phyloP scores from a whole-genome alignment of 2,329 filamentous ascomycete species.

The Ascochyta fabae region DNA sequence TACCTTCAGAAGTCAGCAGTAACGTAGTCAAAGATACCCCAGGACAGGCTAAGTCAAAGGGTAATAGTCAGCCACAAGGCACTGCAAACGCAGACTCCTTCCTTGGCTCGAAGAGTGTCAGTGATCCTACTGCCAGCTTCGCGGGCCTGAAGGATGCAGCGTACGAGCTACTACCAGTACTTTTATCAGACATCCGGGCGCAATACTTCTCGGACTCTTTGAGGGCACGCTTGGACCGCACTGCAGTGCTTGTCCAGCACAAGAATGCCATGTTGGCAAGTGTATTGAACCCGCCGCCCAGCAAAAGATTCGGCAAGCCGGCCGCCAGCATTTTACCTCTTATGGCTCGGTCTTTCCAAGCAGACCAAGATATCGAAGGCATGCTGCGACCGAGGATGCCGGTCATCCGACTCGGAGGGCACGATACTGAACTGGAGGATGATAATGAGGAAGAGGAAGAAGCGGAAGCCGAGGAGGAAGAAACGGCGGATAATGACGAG shows the following conservation, averaged over 20 bases:
- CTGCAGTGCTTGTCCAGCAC: conserved; percentile 73
- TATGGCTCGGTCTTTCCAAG: conserved; percentile 69
- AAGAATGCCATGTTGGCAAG: conserved; percentile 80
- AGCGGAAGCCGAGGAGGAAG: conserved; percentile 21
- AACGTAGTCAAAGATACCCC: conserved; percentile 47
- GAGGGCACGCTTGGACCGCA: conserved; percentile 79
- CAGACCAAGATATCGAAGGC: conserved; percentile 72
- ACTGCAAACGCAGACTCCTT: conserved; percentile 76
- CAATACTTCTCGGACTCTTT: conserved; percentile 72
- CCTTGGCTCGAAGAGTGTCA: conserved; percentile 54
- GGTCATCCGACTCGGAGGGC: conserved; percentile 41
- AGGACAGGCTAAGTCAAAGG: conserved; percentile 51
- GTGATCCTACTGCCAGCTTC: conserved; percentile 45
- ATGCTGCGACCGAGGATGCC: conserved; percentile 64
- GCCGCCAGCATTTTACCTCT: conserved; percentile 82
- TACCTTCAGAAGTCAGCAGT: conserved; percentile 54
- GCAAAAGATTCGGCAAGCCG: conserved; percentile 64
- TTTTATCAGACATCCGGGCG: conserved; percentile 70
- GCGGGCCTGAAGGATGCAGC: conserved; percentile 64
- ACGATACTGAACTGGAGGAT: conserved; percentile 30
- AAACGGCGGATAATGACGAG: conserved; percentile 20
- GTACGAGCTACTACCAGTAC: conserved; percentile 63
- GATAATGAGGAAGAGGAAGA: conserved; percentile 36
- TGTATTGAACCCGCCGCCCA: conserved; percentile 76
- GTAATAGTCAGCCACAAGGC: conserved; percentile 38